A percentile compares a stretch with the other conserved stretches of the same genome.
Evolutionary conservation across 345 rosid species (phyloP).

Genomic region (Mercurialis annua): DNA sequence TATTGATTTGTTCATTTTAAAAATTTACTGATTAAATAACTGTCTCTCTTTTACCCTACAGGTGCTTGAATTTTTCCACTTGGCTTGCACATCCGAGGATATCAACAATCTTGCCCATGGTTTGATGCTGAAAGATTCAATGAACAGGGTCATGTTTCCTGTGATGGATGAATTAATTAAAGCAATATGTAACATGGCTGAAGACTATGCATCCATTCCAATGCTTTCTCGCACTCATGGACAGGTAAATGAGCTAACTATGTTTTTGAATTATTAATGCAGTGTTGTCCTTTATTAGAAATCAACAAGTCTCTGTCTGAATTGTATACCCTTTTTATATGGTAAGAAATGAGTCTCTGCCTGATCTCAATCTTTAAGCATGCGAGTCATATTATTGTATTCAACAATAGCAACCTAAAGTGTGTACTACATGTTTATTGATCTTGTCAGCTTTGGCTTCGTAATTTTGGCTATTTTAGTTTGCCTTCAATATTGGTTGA

Average conservation of each 20-base stretch:
- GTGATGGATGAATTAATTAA: conserved; percentile 66
- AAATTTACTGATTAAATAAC: neutral
- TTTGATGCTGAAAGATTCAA: conserved; percentile 79
- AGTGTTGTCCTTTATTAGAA: neutral
- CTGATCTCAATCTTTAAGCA: neutral
- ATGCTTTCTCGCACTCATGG: conserved; percentile 99
- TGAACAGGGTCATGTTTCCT: conserved; percentile 58
- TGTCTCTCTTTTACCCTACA: conserved; percentile 26
- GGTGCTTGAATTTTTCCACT: conserved; percentile 97
- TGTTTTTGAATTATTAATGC: neutral
- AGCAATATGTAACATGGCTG: conserved; percentile 56
- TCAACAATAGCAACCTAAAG: neutral
- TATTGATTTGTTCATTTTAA: neutral
- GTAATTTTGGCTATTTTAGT: too few relatives aligned
- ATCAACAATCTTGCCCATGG: conserved; percentile 92
- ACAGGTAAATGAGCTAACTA: conserved; percentile 49
- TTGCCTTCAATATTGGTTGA: conserved; percentile 7
- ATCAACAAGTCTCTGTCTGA: neutral
- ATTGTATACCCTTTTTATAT: too few relatives aligned
- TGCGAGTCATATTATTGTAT: neutral
- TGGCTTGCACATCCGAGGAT: conserved; percentile 96
- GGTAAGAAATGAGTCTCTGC: neutral
- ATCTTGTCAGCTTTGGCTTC: neutral
- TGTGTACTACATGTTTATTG: neutral
- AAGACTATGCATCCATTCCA: conserved; percentile 58